Base-by-base conservation (phyloP, 1,284 basidiomycete species). In the Singerocomus inundabilis region DNA sequence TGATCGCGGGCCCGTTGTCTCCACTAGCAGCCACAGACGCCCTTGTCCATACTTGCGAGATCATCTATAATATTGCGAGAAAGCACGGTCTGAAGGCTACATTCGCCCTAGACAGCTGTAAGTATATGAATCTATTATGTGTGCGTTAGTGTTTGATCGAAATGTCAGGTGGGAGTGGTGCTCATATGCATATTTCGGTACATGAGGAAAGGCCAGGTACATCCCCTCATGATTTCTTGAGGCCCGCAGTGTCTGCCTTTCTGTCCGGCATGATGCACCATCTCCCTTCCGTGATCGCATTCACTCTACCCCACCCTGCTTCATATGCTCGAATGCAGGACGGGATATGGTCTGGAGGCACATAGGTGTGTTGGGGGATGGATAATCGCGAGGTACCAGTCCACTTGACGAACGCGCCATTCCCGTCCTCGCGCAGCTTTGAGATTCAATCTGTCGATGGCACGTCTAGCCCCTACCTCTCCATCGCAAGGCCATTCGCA, bases 321-420 rank as follows among this genome's bases (percentile, higher is more conserved):
- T 88, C 85, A 0, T 90, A 85, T 63, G 69, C 71, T 16, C 79
- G 87, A 11, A 74, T 88, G 64, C 45, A 49, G 6, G 86, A 89
- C 57, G 83, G 83, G 4, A 74, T 78, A 21, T 86, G 82, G 83
- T 76, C 80, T 1, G 84, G 87, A 26, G 86, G 86, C 6, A 88
- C 84, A 0, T 86, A 79, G 61, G 74, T 81, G 36, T 74, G 69
- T 51, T 88, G 84, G 84, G 87, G 85, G 0, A 74, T 75, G 4
- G 82, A 88, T 49, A 85, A 86, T 64, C 78, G 81, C 44, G 85
- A 88, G 61, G 70, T 75, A 0, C 80, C 84, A 1, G 62, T 89
- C 7, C 81, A 86, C 5, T 65, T 86, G 24, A 77, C 77, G 49
- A 84, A 81, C 41, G 68, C 73, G 3, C 28, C 29, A 6, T 42